Conservation (phyloP, 768 basidiomycete species). For the Strobilomyces echinocephalus region DNA sequence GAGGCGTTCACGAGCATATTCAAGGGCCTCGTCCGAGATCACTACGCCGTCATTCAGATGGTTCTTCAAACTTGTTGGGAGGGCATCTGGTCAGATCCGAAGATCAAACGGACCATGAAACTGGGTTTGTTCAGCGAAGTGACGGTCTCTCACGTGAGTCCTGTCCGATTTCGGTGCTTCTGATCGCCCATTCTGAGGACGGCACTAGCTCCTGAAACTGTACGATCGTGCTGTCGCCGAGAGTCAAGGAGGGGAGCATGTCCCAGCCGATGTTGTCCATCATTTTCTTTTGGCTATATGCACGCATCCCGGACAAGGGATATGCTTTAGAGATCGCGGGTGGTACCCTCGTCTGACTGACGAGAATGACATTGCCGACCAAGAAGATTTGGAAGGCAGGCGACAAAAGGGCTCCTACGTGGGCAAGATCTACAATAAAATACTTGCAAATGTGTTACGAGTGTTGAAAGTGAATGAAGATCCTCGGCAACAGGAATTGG, state of each 20-base stretch:
- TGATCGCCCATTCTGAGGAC: background rate
- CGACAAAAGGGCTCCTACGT: constrained; percentile 27
- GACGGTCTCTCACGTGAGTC: constrained; percentile 56
- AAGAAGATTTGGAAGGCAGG: constrained; percentile 33
- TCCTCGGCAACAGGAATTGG: constrained; percentile 76
- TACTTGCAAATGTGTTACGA: constrained; percentile 70
- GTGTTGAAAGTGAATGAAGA: constrained; percentile 87
- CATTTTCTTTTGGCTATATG: constrained; percentile 86
- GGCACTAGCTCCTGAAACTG: constrained; percentile 59
- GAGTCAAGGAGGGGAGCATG: constrained; percentile 43
- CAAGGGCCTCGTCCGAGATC: constrained; percentile 65
- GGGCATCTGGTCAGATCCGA: constrained; percentile 70
- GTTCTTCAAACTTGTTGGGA: constrained; percentile 75
- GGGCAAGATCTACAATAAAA: constrained; percentile 75
- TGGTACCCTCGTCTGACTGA: constrained; percentile 80
- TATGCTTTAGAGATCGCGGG: constrained; percentile 85
- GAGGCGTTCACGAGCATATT: constrained; percentile 66
- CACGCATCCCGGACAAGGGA: constrained; percentile 72
- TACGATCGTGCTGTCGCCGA: constrained; percentile 60
- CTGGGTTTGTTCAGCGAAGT: constrained; percentile 66
- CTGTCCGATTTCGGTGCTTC: background rate
- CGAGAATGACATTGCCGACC: constrained; percentile 34
- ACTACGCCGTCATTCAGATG: constrained; percentile 53
- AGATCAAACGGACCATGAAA: constrained; percentile 67
- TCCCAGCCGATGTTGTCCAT: constrained; percentile 75